phyloP scores from a whole-genome alignment of 495 filamentous ascomycete species.

The Penicillium verhagenii region DNA sequence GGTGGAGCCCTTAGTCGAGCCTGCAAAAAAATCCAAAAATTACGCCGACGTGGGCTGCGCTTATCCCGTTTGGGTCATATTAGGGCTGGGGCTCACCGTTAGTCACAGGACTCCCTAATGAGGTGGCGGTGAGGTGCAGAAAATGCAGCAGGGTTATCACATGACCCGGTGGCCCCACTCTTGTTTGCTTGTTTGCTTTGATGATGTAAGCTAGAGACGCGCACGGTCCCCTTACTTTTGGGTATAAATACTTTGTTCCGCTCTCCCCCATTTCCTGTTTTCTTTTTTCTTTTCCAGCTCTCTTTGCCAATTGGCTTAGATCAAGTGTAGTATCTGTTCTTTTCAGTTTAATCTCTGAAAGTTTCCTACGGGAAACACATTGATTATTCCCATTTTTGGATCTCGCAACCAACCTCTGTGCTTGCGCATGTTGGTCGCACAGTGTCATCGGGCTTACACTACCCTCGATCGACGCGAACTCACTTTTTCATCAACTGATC shows the following conservation, averaged over 20 bases:
- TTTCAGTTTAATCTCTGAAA: constrained; percentile 92
- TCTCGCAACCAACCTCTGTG: constrained; percentile 62
- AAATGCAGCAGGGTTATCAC: not conserved
- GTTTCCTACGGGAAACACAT: constrained; percentile 64
- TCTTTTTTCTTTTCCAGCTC: constrained; percentile 55
- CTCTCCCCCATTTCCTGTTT: constrained; percentile 32
- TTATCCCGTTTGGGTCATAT: constrained; percentile 26
- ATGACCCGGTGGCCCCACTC: not conserved
- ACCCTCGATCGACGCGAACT: constrained; percentile 78
- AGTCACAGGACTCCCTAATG: no score
- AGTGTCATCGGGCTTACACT: constrained; percentile 90
- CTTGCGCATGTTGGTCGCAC: constrained; percentile 75
- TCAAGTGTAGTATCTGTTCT: constrained; percentile 99
- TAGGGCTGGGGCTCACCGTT: not conserved
- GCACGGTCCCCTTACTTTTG: constrained; percentile 6
- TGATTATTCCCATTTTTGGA: constrained; percentile 86
- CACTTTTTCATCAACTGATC: constrained; percentile 60
- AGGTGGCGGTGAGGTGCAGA: not conserved
- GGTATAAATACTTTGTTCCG: constrained; percentile 32
- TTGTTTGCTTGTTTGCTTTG: constrained; percentile 15
- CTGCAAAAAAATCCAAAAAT: constrained; percentile 1
- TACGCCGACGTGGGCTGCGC: constrained; percentile 9
- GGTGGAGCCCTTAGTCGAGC: constrained; percentile 29
- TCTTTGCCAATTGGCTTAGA: constrained; percentile 68
- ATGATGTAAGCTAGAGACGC: constrained; percentile 11